Percentiles rank a stretch among this genome's conserved stretches.
Evolutionary conservation across 805 yeast species (phyloP).

Genomic region (Yarrowia deformans): DNA sequence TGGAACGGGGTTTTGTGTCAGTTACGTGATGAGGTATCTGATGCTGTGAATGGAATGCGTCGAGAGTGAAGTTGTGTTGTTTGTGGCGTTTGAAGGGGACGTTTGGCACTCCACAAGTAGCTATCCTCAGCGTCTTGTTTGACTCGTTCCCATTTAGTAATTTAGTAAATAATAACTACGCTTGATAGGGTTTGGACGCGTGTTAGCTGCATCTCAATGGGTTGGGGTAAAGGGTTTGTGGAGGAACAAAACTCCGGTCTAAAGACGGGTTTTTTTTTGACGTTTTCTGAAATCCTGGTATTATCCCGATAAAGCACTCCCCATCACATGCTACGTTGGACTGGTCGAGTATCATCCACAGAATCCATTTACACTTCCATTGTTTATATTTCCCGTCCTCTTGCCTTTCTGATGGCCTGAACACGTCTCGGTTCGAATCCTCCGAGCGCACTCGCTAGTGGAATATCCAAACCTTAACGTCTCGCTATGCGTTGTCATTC

Average conservation of each 20-base stretch:
- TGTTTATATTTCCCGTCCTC: conserved; percentile 11
- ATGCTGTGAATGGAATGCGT: neutral
- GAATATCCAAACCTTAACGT: neutral
- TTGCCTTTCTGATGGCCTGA: neutral
- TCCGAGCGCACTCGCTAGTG: neutral
- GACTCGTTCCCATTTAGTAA: conserved; percentile 22
- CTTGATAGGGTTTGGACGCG: conserved; percentile 26
- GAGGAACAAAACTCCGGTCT: neutral
- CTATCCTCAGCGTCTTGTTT: neutral
- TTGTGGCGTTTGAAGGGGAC: neutral
- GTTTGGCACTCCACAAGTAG: neutral
- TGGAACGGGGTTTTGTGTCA: neutral
- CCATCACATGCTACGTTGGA: neutral
- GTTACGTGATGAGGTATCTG: neutral
- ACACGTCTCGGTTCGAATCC: conserved; percentile 10
- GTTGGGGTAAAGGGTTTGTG: neutral
- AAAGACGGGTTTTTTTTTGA: neutral
- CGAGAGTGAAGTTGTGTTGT: neutral
- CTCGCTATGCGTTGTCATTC: conserved; percentile 27
- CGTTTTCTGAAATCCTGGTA: too few relatives aligned
- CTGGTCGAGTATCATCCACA: neutral
- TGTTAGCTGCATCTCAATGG: conserved; percentile 11
- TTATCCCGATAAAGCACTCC: neutral
- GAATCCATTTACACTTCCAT: neutral
- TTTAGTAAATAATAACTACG: conserved; percentile 25